phyloP scores from a whole-genome alignment of 2,329 filamentous ascomycete species.

The Trichoderma cornu-damae region DNA sequence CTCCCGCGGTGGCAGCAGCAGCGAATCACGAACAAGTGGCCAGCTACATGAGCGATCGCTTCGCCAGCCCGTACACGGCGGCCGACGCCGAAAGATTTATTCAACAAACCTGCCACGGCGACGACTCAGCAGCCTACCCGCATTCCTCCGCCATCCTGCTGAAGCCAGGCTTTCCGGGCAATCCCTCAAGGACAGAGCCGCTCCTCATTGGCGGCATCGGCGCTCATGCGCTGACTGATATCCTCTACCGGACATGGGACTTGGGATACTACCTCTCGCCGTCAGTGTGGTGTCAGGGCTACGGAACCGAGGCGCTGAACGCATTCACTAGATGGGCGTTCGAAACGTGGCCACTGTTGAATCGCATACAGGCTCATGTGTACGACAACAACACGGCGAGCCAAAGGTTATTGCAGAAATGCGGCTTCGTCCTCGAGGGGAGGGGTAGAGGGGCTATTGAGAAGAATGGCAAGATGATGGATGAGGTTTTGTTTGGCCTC shows the following conservation, averaged over 20 bases:
- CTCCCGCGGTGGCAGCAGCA: conserved; percentile 29
- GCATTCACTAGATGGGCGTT: conserved; percentile 44
- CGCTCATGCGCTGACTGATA: conserved; percentile 33
- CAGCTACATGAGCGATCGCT: conserved; percentile 39
- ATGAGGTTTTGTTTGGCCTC: conserved; percentile 37
- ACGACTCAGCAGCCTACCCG: conserved; percentile 26
- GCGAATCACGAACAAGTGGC: conserved; percentile 39
- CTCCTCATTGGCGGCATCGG: conserved; percentile 40
- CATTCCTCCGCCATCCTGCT: conserved; percentile 33
- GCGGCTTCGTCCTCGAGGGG: conserved; percentile 37
- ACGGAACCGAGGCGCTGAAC: conserved; percentile 37
- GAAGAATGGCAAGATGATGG: conserved; percentile 40
- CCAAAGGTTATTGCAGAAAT: conserved; percentile 37
- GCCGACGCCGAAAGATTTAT: conserved; percentile 38
- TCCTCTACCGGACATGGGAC: conserved; percentile 42
- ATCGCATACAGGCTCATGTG: conserved; percentile 25
- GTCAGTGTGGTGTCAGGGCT: conserved; percentile 43
- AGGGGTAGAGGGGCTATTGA: conserved; percentile 36
- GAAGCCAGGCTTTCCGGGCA: conserved; percentile 26
- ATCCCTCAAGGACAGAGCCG: conserved; percentile 24
- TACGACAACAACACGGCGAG: conserved; percentile 40
- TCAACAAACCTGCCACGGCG: conserved; percentile 17
- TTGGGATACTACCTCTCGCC: conserved; percentile 46
- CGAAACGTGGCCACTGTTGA: conserved; percentile 35
- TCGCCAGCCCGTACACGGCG: conserved; percentile 44